These are phyloP conservation scores for Calonectria hawksworthii DNA, from an alignment of 2,329 filamentous ascomycete genomes.

Conservation along the genomic window DNA sequence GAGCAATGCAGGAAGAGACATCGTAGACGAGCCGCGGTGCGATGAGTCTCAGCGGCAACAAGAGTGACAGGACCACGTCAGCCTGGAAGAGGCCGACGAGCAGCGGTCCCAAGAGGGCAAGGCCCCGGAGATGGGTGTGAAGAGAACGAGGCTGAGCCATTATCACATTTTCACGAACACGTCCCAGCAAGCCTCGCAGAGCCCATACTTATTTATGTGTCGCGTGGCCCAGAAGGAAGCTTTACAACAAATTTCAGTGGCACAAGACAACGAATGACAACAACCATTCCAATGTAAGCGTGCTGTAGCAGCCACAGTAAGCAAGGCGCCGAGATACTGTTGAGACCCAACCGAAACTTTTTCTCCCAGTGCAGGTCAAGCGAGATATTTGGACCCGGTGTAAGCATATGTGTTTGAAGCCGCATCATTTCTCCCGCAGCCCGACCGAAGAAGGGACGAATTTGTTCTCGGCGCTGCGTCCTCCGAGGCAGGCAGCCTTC, in stretches of 20 bases:
- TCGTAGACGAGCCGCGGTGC: slow-evolving; percentile 66
- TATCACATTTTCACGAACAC: background rate
- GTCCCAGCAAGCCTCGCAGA: background rate
- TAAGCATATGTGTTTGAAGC: background rate
- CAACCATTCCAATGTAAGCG: slow-evolving; percentile 26
- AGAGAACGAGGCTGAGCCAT: slow-evolving; percentile 37
- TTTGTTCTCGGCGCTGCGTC: background rate
- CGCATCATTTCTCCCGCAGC: background rate
- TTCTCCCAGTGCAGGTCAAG: background rate
- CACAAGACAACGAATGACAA: slow-evolving; percentile 25
- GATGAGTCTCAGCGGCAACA: slow-evolving; percentile 62
- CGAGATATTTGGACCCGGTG: background rate
- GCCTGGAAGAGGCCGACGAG: slow-evolving; percentile 64
- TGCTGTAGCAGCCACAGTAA: background rate
- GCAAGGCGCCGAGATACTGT: background rate
- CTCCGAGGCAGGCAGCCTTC: background rate
- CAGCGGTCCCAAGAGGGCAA: slow-evolving; percentile 64
- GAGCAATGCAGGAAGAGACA: slow-evolving; percentile 67
- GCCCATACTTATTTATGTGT: background rate
- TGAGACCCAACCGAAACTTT: slow-evolving; percentile 1
- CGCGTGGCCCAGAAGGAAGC: background rate
- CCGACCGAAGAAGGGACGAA: background rate
- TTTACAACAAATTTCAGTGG: slow-evolving; percentile 16
- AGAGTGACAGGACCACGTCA: slow-evolving; percentile 64
- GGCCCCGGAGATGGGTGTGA: slow-evolving; percentile 57